phyloP scores from a whole-genome alignment of 495 filamentous ascomycete species.

The Penicillium parvum region DNA sequence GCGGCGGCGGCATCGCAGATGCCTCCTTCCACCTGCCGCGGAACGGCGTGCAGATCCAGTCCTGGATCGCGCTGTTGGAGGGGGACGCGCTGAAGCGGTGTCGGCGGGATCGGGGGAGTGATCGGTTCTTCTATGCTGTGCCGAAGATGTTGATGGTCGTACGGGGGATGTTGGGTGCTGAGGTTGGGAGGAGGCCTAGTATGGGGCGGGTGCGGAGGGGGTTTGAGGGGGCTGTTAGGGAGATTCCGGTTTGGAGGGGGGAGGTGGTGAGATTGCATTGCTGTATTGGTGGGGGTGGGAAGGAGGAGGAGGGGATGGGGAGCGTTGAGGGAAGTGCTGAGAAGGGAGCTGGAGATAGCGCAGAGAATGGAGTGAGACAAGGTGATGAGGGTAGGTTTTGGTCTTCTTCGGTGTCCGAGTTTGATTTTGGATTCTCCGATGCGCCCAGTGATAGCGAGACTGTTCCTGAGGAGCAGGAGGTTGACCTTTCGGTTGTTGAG shows the following conservation, averaged over 20 bases:
- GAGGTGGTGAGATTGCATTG: conserved; percentile 13
- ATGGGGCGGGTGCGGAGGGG: conserved; percentile 29
- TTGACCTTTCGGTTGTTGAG: neutral
- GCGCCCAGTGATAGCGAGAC: conserved; percentile 17
- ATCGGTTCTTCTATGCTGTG: conserved; percentile 40
- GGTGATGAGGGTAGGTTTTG: neutral
- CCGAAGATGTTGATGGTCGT: conserved; percentile 39
- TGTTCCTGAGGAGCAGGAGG: neutral
- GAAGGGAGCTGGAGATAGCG: neutral
- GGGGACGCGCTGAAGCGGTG: conserved; percentile 58
- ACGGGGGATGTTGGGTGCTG: conserved; percentile 42
- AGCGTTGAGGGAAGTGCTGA: neutral
- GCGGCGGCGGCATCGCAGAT: conserved; percentile 67
- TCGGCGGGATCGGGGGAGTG: conserved; percentile 36
- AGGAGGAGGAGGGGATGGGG: conserved; percentile 1
- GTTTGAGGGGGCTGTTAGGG: conserved; percentile 16
- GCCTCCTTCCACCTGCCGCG: conserved; percentile 70
- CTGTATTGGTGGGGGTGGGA: neutral
- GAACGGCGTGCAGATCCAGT: conserved; percentile 69
- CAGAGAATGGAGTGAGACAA: neutral
- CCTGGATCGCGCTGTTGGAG: conserved; percentile 68
- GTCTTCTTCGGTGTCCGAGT: conserved; percentile 19
- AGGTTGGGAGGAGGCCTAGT: conserved; percentile 34
- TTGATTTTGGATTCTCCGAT: conserved; percentile 24
- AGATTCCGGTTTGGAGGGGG: conserved; percentile 3